Evolutionary conservation across 2,329 filamentous ascomycete genomes (phyloP), one percentile per base, ranked within the genome.

Genomic region (Colletotrichum falcatum): DNA sequence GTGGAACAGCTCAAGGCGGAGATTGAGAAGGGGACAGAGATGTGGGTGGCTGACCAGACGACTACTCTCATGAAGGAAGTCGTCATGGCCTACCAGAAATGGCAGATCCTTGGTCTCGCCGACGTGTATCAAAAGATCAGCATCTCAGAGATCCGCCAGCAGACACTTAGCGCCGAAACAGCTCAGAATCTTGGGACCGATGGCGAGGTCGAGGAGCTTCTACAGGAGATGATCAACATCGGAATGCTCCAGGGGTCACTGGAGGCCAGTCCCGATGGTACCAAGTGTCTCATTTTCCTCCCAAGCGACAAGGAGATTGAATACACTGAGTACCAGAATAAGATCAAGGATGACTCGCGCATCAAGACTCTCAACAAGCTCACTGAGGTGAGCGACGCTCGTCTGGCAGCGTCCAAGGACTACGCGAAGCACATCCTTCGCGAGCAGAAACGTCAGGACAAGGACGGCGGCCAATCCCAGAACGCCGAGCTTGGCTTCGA

Each of bases 41-140:
- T 89, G 26, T 97, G 93, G 91, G 79, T 82, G 46, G 85, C 88
- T 74, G 94, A 98, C 75, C 88, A 89, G 56, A 98, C 97, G 76
- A 79, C 83, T 5, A 88, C 90, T 4, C 87, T 98, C 18, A 85
- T 97, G 16, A 82, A 84, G 5, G 89, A 94, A 78, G 90, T 95
- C 14, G 79, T 92, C 48, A 83, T 87, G 26, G 90, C 92, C 12
- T 93, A 95, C 77, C 90, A 92, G 74, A 90, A 90, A 75, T 94
- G 92, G 83, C 90, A 92, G 70, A 89, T 98, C 67, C 84, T 91
- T 42, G 90, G 90, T 70, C 85, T 98, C 33, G 90, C 91, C 54
- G 87, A 88, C 62, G 90, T 93, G 4, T 98, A 95, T 77, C 83
- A 82, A 63, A 87, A 88, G 72, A 82, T 91, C 42, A 85, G 87